Base-by-base conservation (phyloP, 1,284 basidiomycete genomes). In the Ceraceosorus bombacis region DNA sequence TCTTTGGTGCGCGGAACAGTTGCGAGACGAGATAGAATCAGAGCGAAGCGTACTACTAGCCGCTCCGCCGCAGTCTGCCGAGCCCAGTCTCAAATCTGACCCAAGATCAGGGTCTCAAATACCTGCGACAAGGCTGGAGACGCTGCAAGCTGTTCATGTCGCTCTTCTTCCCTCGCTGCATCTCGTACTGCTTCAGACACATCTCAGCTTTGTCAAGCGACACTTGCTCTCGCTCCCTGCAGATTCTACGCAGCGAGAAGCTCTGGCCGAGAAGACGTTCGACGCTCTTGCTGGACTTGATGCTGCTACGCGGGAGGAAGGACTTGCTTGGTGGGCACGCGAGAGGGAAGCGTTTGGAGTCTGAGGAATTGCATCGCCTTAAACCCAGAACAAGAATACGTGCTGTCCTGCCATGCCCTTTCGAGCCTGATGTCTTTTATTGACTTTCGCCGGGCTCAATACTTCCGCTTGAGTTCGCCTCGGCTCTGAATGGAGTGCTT, bases 281-380 rank as follows among this genome's bases (percentile, higher is more conserved):
- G 43, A 46, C 10, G 43, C 43, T 10, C 43, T 46, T 4, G 43
- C 10, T 15, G 15, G 15, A 15, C 43, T 46, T 15, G 43, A 46
- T 4, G 43, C 43, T 15, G 43, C 43, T 10, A 46, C 43, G 43
- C 43, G 43, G 10, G 43, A 46, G 10, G 43, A 10, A 10, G 43
- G 43, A 10, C 10, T 15, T 15, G 15, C 15, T 10, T 46, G 43
- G 43, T 46, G 43, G 43, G 15, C 43, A 46, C 43, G 43, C 43
- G 43, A 46, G 43, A 10, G 43, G 43, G 43, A 46, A 46, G 43
- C 43, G 43, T 46, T 46, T 15, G 43, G 43, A 46, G 43, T 46
- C 43, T 46, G 43, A 46, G 27, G 27, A 27, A 27, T 27, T 27
- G 27, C 27, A 27, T 27, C 27, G 27, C 27, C 27, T 27, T 27